Percentiles rank a stretch among this genome's conserved stretches.
phyloP scores from a whole-genome alignment of 768 basidiomycete genomes.

The Dioszegia hungarica region DNA sequence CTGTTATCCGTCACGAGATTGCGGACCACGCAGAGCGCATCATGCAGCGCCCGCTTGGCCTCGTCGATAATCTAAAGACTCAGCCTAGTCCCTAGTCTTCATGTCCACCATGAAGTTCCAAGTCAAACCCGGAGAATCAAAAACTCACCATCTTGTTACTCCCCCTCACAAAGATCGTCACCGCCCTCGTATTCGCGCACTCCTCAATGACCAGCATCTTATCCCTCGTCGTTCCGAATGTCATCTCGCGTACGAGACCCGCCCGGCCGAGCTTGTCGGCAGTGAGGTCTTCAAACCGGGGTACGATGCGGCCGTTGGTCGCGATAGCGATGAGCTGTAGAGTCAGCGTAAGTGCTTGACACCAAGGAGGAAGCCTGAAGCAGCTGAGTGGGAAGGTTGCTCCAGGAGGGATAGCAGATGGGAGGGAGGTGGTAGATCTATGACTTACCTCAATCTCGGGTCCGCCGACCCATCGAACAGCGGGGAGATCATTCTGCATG shows the following conservation, averaged over 20 bases:
- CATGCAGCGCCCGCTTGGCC: conserved; percentile 94
- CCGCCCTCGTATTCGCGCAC: conserved; percentile 91
- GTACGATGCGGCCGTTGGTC: conserved; percentile 95
- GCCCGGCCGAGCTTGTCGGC: conserved; percentile 86
- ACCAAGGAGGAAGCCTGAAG: too few relatives aligned
- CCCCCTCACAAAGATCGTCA: conserved; percentile 94
- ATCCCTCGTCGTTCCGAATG: conserved; percentile 96
- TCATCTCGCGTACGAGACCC: conserved; percentile 85
- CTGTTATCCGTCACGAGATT: conserved; percentile 92
- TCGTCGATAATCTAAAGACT: conserved; percentile 88
- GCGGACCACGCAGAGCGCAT: conserved; percentile 93
- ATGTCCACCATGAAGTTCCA: too few relatives aligned
- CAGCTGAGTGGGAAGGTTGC: too few relatives aligned
- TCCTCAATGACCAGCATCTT: conserved; percentile 99
- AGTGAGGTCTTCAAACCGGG: conserved; percentile 92
- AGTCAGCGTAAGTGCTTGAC: too few relatives aligned
- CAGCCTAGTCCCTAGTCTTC: not conserved
- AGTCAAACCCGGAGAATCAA: too few relatives aligned
- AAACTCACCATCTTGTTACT: conserved; percentile 98
- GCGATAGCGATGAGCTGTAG: conserved; percentile 98
- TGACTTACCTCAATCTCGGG: conserved; percentile 87
- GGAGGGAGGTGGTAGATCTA: not conserved
- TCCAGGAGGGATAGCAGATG: too few relatives aligned
- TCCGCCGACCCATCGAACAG: conserved; percentile 98
- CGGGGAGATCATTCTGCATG: conserved; percentile 96